Base-by-base conservation (phyloP, 2,329 filamentous ascomycete species). In the Alternaria panax region DNA sequence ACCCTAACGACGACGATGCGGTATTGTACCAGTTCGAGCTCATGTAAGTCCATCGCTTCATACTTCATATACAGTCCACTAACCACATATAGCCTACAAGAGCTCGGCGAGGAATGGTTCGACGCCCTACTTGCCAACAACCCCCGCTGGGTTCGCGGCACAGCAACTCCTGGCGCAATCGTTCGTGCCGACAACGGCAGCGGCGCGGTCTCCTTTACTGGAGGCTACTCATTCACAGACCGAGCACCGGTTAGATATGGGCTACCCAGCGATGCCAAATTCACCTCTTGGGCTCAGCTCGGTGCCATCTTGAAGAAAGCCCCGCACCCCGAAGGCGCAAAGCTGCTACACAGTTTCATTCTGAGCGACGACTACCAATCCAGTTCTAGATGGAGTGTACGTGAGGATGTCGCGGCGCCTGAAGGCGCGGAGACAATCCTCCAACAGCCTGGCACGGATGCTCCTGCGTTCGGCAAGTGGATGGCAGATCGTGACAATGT, bases 1-100 rank as follows among this genome's bases (percentile, higher is more conserved):
- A 86, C 56, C 85, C 85, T 9, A 85, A 86, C 59, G 85, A 87
- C 40, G 85, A 87, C 41, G 85, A 87, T 54, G 85, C 85, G 0
- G 80, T 87, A 2, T 73, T 85, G 0, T 86, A 78, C 41, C 80
- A 81, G 3, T 85, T 83, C 41, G 76, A 84, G 40, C 72, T 84
- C 1, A 80, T 86, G 72, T 72, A 62, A 54, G 69, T 61, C 7
- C 8, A 4, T 30, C 14, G 11, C 1, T 3, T 7, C 14, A 36
- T 12, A 7, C 27, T 18, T 41, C n/a, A 16, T 12, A 36, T 38
- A 6, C 11, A 0, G 42, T 51, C 59, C 11, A 64, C 51, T 56
- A 24, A 28, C 9, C 16, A 28, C 11, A 30, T 46, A 3, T 18
- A 71, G 72, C 22, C 51, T 74, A 18, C 46, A 74, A 42, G 65